Conservation (phyloP, 129 eudicot species). For the Pseudognaphalium luteoalbum region DNA sequence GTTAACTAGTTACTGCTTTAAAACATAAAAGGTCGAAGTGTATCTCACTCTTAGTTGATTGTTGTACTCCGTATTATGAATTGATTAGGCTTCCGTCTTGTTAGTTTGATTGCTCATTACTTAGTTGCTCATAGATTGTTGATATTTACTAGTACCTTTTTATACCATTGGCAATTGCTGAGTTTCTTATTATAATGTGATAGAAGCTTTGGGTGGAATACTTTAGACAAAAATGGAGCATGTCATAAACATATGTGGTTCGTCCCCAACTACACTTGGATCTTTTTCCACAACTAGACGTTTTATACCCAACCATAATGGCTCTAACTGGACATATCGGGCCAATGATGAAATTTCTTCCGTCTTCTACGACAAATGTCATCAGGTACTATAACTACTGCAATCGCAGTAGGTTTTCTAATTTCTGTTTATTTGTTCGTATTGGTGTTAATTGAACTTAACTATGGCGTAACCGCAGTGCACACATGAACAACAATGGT, state of each 20-base stretch:
- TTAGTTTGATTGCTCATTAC: not conserved
- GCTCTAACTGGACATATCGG: slow-evolving; percentile 5
- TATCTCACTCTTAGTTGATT: not conserved
- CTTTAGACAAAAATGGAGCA: slow-evolving; percentile 24
- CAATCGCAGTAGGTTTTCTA: not conserved
- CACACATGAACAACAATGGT: slow-evolving; percentile 27
- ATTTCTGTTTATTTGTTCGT: not conserved
- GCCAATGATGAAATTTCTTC: slow-evolving; percentile 18
- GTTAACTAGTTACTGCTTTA: not conserved
- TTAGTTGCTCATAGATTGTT: not conserved
- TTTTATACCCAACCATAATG: slow-evolving; percentile 4
- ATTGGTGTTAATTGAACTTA: not conserved
- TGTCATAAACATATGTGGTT: slow-evolving; percentile 10
- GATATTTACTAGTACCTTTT: not conserved
- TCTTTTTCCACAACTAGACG: slow-evolving; percentile 22
- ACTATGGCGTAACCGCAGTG: slow-evolving; percentile 39
- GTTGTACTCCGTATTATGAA: not conserved
- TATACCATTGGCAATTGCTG: slow-evolving; percentile 26
- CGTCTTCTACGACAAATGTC: slow-evolving; percentile 30
- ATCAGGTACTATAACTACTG: slow-evolving; percentile 20
- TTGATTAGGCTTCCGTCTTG: not conserved
- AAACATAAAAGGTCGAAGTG: not conserved
- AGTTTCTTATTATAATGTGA: not conserved
- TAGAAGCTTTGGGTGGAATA: slow-evolving; percentile 17
- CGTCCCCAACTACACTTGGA: slow-evolving; percentile 26